These are phyloP conservation scores for Hyaloraphidium curvatum DNA, from an alignment of 192 early-diverging fungal species.

Conservation along the genomic window DNA sequence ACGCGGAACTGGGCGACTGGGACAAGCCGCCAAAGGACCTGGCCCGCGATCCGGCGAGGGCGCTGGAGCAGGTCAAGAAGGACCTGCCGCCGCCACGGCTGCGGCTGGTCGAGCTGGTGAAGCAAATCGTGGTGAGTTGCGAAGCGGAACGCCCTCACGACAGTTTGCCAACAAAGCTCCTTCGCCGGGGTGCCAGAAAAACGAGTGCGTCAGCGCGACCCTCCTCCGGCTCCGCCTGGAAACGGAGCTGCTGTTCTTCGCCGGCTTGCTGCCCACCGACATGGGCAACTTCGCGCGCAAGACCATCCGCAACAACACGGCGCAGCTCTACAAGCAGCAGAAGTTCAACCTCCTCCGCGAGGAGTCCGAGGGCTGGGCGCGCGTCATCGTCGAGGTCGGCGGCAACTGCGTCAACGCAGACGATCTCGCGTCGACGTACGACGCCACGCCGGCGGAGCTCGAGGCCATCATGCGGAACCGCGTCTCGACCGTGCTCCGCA, in stretches of 20 bases:
- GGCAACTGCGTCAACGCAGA: background rate
- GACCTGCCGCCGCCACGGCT: no score
- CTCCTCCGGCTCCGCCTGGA: background rate
- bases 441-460: no score
- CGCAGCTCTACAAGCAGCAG: slow-evolving; percentile 45
- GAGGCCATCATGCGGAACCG: slow-evolving; percentile 5
- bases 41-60: no score
- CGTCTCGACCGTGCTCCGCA: slow-evolving; percentile 14
- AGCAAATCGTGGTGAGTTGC: no score
- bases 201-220: no score
- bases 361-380: slow-evolving; percentile 62
- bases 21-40: no score
- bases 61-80: no score
- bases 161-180: no score
- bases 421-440: background rate
- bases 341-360: slow-evolving; percentile 70
- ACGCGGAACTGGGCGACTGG: no score
- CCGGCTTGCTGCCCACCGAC: background rate
- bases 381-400: slow-evolving; percentile 39
- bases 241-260: background rate
- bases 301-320: slow-evolving; percentile 31
- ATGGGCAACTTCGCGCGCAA: slow-evolving; percentile 6
- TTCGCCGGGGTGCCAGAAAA: no score
- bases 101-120: no score
- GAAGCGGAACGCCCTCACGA: no score